Evolutionary conservation across 2,329 filamentous ascomycete genomes (phyloP).

Genomic region (Pyrenophora tritici-repentis): DNA sequence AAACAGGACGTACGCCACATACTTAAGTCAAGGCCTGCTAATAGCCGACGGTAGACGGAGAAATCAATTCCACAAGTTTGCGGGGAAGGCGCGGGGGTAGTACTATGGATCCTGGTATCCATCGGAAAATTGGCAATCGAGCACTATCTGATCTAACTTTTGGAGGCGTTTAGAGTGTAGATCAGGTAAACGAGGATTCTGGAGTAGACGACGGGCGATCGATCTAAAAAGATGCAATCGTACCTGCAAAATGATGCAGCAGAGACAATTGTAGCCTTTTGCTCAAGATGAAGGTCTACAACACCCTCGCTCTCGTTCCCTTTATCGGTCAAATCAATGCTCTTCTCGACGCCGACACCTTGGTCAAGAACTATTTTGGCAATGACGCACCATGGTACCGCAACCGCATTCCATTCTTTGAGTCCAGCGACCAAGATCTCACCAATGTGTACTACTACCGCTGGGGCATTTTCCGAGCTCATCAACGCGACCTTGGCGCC

Average conservation of each 20-base stretch:
- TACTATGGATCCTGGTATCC: no score
- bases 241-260: neutral
- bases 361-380: slow-evolving; percentile 45
- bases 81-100: no score
- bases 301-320: neutral
- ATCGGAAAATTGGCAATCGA: no score
- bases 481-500: slow-evolving; percentile 52
- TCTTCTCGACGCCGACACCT: slow-evolving; percentile 32
- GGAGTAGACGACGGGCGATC: neutral
- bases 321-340: neutral
- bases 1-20: no score
- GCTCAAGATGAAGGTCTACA: neutral
- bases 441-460: slow-evolving; percentile 55
- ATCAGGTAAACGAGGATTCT: no score
- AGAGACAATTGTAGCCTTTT: neutral
- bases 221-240: neutral
- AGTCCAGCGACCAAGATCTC: slow-evolving; percentile 46
- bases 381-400: slow-evolving; percentile 51
- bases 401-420: slow-evolving; percentile 48
- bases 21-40: no score
- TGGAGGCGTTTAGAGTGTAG: no score
- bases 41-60: no score
- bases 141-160: no score
- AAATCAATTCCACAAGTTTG: no score
- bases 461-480: slow-evolving; percentile 52